Evolutionary conservation across 192 early-diverging fungal genomes (phyloP).

Genomic region (Gonapodya prolifera): DNA sequence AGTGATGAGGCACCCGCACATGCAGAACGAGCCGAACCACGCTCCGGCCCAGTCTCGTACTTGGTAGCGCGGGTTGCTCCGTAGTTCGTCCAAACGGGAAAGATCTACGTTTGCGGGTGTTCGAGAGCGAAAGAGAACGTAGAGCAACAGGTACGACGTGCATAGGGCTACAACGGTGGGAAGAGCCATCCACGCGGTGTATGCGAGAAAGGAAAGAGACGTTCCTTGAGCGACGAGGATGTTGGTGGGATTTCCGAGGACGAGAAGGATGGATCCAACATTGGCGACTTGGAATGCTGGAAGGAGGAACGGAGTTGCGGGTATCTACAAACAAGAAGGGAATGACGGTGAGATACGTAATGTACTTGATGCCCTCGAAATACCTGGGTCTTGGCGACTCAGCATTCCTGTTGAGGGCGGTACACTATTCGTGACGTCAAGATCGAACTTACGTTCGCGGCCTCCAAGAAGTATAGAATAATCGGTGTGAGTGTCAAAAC

Average conservation of each 20-base stretch:
- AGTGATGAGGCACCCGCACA: constrained; percentile 46
- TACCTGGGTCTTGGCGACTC: no score
- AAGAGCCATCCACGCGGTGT: constrained; percentile 73
- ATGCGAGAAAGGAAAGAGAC: constrained; percentile 54
- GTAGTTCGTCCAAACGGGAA: constrained; percentile 19
- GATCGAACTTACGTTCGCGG: constrained; percentile 33
- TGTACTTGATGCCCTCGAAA: no score
- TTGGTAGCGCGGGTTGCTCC: constrained; percentile 27
- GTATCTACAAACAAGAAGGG: background rate
- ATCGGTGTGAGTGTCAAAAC: constrained; percentile 72
- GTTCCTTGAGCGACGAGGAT: constrained; percentile 72
- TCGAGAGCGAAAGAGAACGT: constrained; percentile 29
- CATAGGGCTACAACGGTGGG: constrained; percentile 45
- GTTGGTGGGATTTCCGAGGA: constrained; percentile 83
- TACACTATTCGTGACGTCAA: no score
- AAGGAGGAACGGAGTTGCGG: background rate
- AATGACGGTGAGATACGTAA: no score
- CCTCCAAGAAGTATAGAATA: constrained; percentile 56
- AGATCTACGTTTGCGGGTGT: constrained; percentile 15
- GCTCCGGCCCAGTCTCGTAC: background rate
- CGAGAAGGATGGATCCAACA: constrained; percentile 60
- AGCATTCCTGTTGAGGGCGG: no score
- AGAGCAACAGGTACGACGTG: constrained; percentile 37
- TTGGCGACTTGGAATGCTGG: constrained; percentile 7
- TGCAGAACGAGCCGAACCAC: constrained; percentile 20